Evolutionary conservation across 2,329 filamentous ascomycete genomes (phyloP), one percentile per base, ranked within the genome.

Genomic region (Trichoderma endophyticum): DNA sequence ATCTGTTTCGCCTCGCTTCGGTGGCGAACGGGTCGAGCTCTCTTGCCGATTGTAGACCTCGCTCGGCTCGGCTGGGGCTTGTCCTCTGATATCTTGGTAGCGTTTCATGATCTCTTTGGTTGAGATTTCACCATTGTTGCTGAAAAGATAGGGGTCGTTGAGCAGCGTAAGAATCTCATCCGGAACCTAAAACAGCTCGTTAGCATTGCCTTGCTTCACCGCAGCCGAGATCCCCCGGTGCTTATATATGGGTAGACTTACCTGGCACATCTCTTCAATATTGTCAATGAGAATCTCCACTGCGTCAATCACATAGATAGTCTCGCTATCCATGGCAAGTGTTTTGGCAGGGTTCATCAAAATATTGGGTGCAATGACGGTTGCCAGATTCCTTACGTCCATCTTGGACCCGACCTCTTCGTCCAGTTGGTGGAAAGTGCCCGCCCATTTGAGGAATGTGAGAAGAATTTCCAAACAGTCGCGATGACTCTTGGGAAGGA

Each of bases 391-490:
- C 84, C 97, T 94, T 68, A 97, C 93, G 80, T 99, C 96, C 96
- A 99, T 99, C 86, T 98, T 98, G 77, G 95, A 98, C 30, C 96
- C 96, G 26, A 92, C 93, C 80, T 99, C 96, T 78, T 99, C 96
- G 77, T 99, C 96, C 15, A 99, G 91, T 79, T 98, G 95, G 74
- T 97, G 95, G 85, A 99, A 99, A 2, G 95, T 97, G 5, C 95
- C 94, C 6, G 95, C 94, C 95, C 96, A 99, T 78, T 97, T 97
- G 61, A 99, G 87, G 86, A 99, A 99, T 65, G 91, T 93, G 83
- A 98, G 98, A 2, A 99, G 83, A 56, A 99, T 94, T 82, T 99
- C 96, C 82, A 99, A 90, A 21, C 93, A 95, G 81, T 99, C 96
- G 73, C 96, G 90, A 80, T 99, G 94, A 64, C 91, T 89, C 81